phyloP scores from a whole-genome alignment of 2,329 filamentous ascomycete species.

The Aquanectria penicillioides region DNA sequence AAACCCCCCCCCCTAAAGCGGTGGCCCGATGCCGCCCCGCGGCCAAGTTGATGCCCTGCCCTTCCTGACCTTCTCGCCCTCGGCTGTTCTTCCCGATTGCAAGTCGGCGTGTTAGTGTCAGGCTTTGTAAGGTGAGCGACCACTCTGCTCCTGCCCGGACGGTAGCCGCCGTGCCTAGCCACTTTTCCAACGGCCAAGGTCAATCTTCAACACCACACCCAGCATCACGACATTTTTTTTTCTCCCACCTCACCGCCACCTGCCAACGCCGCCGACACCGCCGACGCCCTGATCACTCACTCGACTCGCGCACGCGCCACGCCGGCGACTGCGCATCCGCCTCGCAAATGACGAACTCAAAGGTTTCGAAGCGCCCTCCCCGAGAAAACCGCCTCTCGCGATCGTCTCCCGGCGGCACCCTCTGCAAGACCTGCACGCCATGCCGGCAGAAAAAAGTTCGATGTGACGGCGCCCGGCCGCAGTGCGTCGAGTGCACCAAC shows the following conservation, averaged over 20 bases:
- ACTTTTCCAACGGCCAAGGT: conserved; percentile 3
- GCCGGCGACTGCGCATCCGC: conserved; percentile 14
- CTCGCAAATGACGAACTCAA: conserved; percentile 35
- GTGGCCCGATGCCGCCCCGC: conserved; percentile 10
- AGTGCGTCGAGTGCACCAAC: conserved; percentile 44
- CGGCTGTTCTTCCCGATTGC: conserved; percentile 13
- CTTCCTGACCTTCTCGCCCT: conserved; percentile 3
- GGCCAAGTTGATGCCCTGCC: no score
- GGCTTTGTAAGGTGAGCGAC: conserved; percentile 13
- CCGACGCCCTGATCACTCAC: neutral
- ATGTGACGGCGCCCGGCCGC: conserved; percentile 47
- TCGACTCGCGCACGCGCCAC: conserved; percentile 16
- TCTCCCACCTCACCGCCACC: no score
- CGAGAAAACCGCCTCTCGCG: conserved; percentile 35
- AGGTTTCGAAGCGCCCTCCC: conserved; percentile 34
- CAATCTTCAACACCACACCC: conserved; percentile 23
- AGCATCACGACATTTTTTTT: conserved; percentile 18
- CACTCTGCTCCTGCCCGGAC: no score
- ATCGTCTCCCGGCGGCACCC: conserved; percentile 35
- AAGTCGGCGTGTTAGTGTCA: no score
- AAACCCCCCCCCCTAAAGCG: conserved; percentile 1
- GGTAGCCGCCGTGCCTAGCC: no score
- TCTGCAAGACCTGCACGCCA: conserved; percentile 48
- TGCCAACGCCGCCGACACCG: no score
- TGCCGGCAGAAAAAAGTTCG: conserved; percentile 50